Conservation (phyloP, 129 eudicot species). For the Lonicera japonica region DNA sequence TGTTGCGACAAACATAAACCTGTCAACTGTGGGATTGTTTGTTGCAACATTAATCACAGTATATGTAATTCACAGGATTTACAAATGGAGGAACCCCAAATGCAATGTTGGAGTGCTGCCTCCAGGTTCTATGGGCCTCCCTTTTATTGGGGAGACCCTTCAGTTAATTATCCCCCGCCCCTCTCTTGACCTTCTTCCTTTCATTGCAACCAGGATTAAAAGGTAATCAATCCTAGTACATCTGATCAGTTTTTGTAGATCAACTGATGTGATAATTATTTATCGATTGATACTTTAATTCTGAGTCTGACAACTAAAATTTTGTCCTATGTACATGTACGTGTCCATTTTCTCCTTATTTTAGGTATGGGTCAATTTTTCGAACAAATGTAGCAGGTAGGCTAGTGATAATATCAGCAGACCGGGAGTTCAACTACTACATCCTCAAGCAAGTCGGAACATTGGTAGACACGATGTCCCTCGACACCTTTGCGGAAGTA, state of each 20-base stretch:
- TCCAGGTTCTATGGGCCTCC: conserved; percentile 64
- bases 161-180: conserved; percentile 43
- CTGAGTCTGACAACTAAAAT: background rate
- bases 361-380: conserved; percentile 50
- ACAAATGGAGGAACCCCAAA: conserved; percentile 43
- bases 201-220: conserved; percentile 41
- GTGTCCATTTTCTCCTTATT: background rate
- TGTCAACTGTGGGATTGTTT: background rate
- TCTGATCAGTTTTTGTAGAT: background rate
- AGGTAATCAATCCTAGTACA: conserved; percentile 17
- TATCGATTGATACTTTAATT: too few relatives aligned
- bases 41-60: conserved; percentile 22
- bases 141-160: conserved; percentile 60
- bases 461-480: conserved; percentile 46
- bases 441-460: conserved; percentile 49
- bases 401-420: conserved; percentile 44
- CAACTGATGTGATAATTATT: too few relatives aligned
- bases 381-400: conserved; percentile 50
- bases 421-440: conserved; percentile 45
- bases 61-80: conserved; percentile 17
- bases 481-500: conserved; percentile 53
- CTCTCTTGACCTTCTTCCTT: conserved; percentile 53
- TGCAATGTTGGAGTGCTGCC: conserved; percentile 49
- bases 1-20: too few relatives aligned
- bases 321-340: too few relatives aligned